Evolutionary conservation across 176 grass and related monocot species (phyloP), one percentile per base, ranked within the genome.

Genomic region (Alopecurus myosuroides): DNA sequence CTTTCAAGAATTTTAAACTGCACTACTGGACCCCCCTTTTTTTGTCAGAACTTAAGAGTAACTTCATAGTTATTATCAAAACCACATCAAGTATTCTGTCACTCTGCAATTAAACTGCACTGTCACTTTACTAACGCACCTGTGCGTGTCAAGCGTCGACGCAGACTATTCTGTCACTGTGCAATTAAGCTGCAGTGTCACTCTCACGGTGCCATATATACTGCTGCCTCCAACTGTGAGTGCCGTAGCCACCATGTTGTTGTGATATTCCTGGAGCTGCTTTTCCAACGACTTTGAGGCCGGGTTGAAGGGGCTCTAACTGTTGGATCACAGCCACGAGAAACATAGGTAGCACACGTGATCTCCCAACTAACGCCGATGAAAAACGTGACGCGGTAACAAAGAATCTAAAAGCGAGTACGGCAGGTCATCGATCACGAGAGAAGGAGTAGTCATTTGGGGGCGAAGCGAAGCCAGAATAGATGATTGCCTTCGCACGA

Each of bases 171-270:
- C n/a, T n/a, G n/a, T n/a, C n/a, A n/a, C n/a, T n/a, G n/a, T n/a
- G n/a, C n/a, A n/a, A n/a, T n/a, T n/a, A n/a, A n/a, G n/a, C n/a
- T n/a, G n/a, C n/a, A n/a, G n/a, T n/a, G n/a, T 79, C 76, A 0
- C 50, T 74, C 31, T 79, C 67, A 55, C 34, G 34, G 31, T 33
- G 80, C 26, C 61, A 29, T 35, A 49, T 52, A 53, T 52, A 77
- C 23, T 23, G 25, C 77, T 31, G 55, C 56, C n/a, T 44, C 37
- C 56, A 1, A 42, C 58, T 29, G 34, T 19, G 46, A 28, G 73
- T 81, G 55, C 68, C 61, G 85, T 53, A 77, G 48, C 74, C 48
- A 77, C 74, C 49, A 77, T 55, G 46, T 36, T 52, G 31, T 23
- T 51, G 4, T 7, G 44, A 49, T 49, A 49, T 31, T 53, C 45